Evolutionary conservation across 108 stramenopile genomes (phyloP).

Genomic region (Fragilariopsis cylindrus): DNA sequence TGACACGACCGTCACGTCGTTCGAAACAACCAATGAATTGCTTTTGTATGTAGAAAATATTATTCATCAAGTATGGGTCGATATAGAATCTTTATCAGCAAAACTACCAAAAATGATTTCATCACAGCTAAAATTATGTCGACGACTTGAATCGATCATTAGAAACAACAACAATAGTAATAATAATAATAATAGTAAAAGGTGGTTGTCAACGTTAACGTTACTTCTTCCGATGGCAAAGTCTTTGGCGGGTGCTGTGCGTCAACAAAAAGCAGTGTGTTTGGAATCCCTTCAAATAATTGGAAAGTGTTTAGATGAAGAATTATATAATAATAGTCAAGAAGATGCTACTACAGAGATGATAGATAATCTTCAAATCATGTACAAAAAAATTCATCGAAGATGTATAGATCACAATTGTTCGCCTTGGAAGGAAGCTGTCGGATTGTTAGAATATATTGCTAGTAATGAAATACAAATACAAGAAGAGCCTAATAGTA

Average conservation of each 20-base stretch:
- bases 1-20: not conserved
- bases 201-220: not conserved
- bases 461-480: not conserved
- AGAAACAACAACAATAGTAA: not conserved
- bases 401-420: constrained; percentile 16
- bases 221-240: constrained; percentile 8
- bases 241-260: constrained; percentile 11
- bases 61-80: constrained; percentile 10
- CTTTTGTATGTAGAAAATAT: constrained; percentile 23
- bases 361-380: not conserved
- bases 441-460: not conserved
- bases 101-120: not conserved
- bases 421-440: constrained; percentile 30
- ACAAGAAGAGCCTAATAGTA: not conserved
- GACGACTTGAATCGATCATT: constrained; percentile 1
- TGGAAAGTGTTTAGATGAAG: not conserved
- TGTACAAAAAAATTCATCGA: not conserved
- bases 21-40: not conserved
- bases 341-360: not conserved
- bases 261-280: constrained; percentile 11
- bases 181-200: constrained; percentile 3
- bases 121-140: constrained; percentile 3
- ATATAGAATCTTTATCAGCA: constrained; percentile 11
- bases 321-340: not conserved
- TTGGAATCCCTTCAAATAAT: not conserved